Evolutionary conservation across 805 yeast species (phyloP), one percentile per base, ranked within the genome.

Genomic region (Pichia pseudocactophila): DNA sequence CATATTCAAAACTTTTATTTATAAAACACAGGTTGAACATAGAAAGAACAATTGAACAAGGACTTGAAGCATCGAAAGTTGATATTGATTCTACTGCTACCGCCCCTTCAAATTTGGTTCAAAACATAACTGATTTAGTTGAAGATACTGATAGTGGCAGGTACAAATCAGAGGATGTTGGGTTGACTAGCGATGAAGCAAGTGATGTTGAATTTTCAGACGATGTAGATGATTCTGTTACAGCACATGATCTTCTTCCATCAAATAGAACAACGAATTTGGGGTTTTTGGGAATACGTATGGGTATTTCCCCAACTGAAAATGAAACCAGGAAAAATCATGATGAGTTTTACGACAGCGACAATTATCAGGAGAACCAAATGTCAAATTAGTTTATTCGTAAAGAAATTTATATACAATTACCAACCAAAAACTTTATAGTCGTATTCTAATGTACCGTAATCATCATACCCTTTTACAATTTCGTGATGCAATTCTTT

Each of bases 401-500:
- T 59, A 22, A 27, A 38, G 5, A 37, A 36, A 12, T 27, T 28
- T 32, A 20, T 28, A 28, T 15, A n/a, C n/a, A n/a, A n/a, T 15
- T 43, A 44, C 56, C 58, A 53, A 17, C 42, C 45, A 34, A 48
- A 60, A 42, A 57, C 54, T 46, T 70, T 74, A 58, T 73, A 76
- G 33, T 76, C 59, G 54, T 79, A 89, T 20, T 66, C 57, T 42
- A 78, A 79, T 26, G 69, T 70, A 0, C 97, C 97, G 67, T 87
- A 89, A 57, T 89, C 97, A 56, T 90, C 98, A 42, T 62, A 64
- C 0, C 96, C 97, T 4, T 69, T 61, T 45, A 83, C 87, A 3
- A 59, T 53, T 10, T 63, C 70, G 34, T 65, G 63, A 6, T 61
- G 59, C 0, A 55, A 47, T n/a, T 52, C 72, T 45, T n/a, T 35